phyloP scores from a whole-genome alignment of 2,329 filamentous ascomycete genomes.

The Colletotrichum echinochloae region DNA sequence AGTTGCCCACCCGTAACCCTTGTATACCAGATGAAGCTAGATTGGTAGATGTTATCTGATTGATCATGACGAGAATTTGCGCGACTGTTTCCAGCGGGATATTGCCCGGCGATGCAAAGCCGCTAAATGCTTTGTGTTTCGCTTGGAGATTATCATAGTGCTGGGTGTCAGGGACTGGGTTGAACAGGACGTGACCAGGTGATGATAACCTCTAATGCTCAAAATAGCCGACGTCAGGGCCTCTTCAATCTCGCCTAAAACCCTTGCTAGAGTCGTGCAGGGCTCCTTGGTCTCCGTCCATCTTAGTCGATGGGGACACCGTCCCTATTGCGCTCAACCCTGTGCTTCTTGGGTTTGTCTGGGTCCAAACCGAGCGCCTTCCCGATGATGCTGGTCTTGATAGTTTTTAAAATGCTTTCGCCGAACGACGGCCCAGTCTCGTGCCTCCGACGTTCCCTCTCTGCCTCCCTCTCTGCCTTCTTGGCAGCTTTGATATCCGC shows the following conservation, averaged over 20 bases:
- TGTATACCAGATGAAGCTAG: neutral
- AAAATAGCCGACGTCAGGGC: neutral
- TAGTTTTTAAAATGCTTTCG: neutral
- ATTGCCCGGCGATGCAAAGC: neutral
- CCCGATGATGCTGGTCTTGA: slow-evolving; percentile 6
- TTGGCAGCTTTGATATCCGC: slow-evolving; percentile 33
- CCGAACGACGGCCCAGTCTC: neutral
- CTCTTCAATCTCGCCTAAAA: neutral
- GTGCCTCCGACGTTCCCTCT: slow-evolving; percentile 1
- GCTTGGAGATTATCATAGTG: neutral
- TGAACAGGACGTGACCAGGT: neutral
- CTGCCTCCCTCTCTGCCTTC: slow-evolving; percentile 38
- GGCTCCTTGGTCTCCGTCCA: rapidly evolving
- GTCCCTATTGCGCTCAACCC: neutral
- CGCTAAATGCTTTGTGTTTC: neutral
- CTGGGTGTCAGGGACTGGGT: neutral
- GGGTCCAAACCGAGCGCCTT: neutral
- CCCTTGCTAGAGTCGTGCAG: too few relatives aligned
- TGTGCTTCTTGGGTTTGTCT: slow-evolving; percentile 13
- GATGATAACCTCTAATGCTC: too few relatives aligned
- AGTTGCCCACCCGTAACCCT: neutral
- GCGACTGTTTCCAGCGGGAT: neutral
- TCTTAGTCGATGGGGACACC: neutral
- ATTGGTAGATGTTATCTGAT: neutral
- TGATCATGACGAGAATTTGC: neutral